A percentile compares a stretch with the other conserved stretches of the same genome.
These are phyloP conservation scores for Citeromyces hawaiiensis DNA, from an alignment of 1,139 yeast genomes.

Conservation along the genomic window DNA sequence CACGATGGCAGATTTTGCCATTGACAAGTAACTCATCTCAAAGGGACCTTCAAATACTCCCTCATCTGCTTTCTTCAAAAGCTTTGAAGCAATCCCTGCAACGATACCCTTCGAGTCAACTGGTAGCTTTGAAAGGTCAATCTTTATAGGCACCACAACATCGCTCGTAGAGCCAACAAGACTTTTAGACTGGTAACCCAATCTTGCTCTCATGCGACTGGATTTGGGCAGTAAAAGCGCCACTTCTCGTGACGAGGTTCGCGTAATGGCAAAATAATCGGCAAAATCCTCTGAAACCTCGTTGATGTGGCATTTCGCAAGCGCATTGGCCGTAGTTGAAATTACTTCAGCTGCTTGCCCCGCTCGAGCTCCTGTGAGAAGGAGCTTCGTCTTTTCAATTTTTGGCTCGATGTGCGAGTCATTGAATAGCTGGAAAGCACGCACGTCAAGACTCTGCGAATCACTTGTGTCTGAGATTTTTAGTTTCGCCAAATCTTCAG, in stretches of 20 bases:
- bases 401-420: conserved; percentile 28
- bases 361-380: conserved; percentile 51
- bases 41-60: conserved; percentile 13
- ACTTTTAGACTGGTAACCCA: conserved; percentile 29
- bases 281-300: conserved; percentile 18
- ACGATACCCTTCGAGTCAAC: conserved; percentile 56
- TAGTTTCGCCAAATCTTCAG: background rate
- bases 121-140: conserved; percentile 43
- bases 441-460: conserved; percentile 14
- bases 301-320: conserved; percentile 15
- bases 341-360: conserved; percentile 29
- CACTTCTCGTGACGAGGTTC: conserved; percentile 37
- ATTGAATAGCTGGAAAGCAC: conserved; percentile 28
- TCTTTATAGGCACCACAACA: conserved; percentile 39
- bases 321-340: conserved; percentile 18
- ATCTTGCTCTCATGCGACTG: conserved; percentile 17
- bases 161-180: conserved; percentile 49
- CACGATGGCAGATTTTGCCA: conserved; percentile 49
- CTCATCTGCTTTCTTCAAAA: conserved; percentile 19
- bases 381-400: conserved; percentile 26
- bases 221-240: conserved; percentile 41
- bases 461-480: conserved; percentile 1
- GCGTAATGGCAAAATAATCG: conserved; percentile 43
- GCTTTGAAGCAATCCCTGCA: conserved; percentile 46
- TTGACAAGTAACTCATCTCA: conserved; percentile 50